These are phyloP conservation scores for Cladosporium phlei DNA, from an alignment of 2,329 filamentous ascomycete genomes.

Conservation along the genomic window DNA sequence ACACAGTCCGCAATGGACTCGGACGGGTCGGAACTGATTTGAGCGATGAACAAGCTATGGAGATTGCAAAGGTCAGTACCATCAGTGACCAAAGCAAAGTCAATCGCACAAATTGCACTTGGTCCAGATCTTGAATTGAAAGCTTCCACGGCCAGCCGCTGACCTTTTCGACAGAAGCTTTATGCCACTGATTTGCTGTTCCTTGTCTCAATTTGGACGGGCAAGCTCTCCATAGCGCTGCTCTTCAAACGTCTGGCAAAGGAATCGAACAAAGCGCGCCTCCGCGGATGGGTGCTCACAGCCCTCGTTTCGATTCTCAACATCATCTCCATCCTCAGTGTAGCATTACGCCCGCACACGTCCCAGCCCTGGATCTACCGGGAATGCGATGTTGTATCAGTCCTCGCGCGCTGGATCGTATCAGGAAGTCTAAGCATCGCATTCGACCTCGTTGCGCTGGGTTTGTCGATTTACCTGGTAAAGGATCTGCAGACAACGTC, in stretches of 20 bases:
- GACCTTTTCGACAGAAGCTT: conserved; percentile 8
- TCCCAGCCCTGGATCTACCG: conserved; percentile 12
- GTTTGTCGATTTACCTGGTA: conserved; percentile 14
- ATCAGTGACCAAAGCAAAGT: no score
- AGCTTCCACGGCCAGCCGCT: not conserved
- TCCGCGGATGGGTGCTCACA: conserved; percentile 7
- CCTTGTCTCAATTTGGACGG: conserved; percentile 15
- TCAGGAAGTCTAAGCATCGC: conserved; percentile 10
- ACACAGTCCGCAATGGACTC: conserved; percentile 1
- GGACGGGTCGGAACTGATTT: conserved; percentile 4
- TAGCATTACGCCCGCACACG: conserved; percentile 5
- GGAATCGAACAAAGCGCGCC: conserved; percentile 5
- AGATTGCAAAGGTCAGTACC: conserved; percentile 11
- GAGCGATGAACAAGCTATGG: not conserved
- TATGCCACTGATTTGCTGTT: conserved; percentile 18
- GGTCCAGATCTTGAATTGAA: no score
- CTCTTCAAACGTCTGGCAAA: conserved; percentile 18
- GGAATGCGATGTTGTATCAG: not conserved
- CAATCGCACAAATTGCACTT: no score
- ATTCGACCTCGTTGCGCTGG: conserved; percentile 12
- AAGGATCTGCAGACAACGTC: conserved; percentile 17
- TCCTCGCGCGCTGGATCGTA: conserved; percentile 6
- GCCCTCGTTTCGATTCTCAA: not conserved
- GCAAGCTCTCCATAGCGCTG: conserved; percentile 17
- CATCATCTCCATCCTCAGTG: conserved; percentile 6